Percentiles rank a stretch among this genome's conserved stretches.
Evolutionary conservation across 805 yeast genomes (phyloP).

Genomic region (Lachancea mirantina): DNA sequence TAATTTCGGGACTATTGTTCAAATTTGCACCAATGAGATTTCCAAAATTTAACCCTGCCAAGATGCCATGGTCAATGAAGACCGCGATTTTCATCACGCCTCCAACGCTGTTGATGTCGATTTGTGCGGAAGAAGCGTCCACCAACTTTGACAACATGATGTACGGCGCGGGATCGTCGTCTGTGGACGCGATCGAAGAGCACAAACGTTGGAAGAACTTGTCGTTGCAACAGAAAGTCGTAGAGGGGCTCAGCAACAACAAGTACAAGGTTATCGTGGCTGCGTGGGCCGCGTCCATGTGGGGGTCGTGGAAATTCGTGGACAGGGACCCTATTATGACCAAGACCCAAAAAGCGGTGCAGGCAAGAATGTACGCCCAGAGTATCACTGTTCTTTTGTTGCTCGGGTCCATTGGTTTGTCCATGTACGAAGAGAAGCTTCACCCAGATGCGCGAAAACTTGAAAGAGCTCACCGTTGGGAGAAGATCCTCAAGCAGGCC

Average conservation of each 20-base stretch:
- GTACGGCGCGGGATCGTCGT: conserved; percentile 42
- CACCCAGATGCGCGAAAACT: conserved; percentile 35
- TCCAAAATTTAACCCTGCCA: conserved; percentile 37
- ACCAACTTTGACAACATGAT: conserved; percentile 52
- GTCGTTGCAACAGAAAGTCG: conserved; percentile 41
- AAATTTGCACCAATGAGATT: conserved; percentile 42
- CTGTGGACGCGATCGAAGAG: conserved; percentile 39
- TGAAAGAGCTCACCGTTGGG: conserved; percentile 39
- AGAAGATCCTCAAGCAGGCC: conserved; percentile 37
- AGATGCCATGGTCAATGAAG: conserved; percentile 47
- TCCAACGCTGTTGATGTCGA: conserved; percentile 52
- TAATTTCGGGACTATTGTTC: conserved; percentile 48
- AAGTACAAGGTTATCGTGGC: conserved; percentile 63
- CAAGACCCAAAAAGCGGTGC: conserved; percentile 71
- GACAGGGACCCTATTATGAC: conserved; percentile 71
- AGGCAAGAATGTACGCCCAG: conserved; percentile 89
- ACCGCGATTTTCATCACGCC: conserved; percentile 67
- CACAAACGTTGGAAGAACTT: conserved; percentile 45
- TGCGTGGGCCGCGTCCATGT: conserved; percentile 75
- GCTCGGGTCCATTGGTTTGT: conserved; percentile 59
- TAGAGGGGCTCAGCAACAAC: conserved; percentile 44
- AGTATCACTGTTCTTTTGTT: conserved; percentile 66
- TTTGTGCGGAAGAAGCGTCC: conserved; percentile 67
- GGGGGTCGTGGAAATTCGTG: conserved; percentile 69
- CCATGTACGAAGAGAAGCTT: conserved; percentile 56